These are phyloP conservation scores for Ramichloridium luteum DNA, from an alignment of 2,329 filamentous ascomycete genomes.

Conservation along the genomic window DNA sequence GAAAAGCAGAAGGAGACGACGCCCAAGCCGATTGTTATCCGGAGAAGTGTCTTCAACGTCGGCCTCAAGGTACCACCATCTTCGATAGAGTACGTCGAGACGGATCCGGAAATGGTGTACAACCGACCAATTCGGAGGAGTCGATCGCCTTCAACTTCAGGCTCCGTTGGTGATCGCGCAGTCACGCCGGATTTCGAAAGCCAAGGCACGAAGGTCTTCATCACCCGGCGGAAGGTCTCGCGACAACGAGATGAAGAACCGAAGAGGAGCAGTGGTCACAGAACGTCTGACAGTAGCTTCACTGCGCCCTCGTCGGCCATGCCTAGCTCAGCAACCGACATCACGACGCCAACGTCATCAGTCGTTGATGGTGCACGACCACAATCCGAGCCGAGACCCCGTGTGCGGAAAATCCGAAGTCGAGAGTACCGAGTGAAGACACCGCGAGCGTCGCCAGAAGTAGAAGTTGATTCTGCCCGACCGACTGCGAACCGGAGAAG, in stretches of 20 bases:
- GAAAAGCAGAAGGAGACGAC: conserved; percentile 17
- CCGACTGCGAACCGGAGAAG: conserved; percentile 6
- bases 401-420: conserved; percentile 6
- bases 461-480: conserved; percentile 5
- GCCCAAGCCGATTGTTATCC: conserved; percentile 20
- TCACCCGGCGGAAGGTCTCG: conserved; percentile 20
- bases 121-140: conserved; percentile 1
- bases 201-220: conserved; percentile 23
- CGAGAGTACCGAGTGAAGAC: conserved; percentile 7
- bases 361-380: conserved; percentile 10
- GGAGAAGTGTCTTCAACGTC: conserved; percentile 21
- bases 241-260: conserved; percentile 6
- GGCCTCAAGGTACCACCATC: conserved; percentile 24
- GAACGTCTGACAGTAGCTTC: conserved; percentile 19
- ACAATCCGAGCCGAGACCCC: conserved; percentile 12
- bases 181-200: conserved; percentile 21
- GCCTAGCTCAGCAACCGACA: conserved; percentile 20
- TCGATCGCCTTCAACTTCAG: conserved; percentile 15
- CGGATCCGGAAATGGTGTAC: conserved; percentile 5
- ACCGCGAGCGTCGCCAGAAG: conserved; percentile 5
- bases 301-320: conserved; percentile 17
- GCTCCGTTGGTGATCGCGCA: conserved; percentile 13
- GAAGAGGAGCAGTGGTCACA: conserved; percentile 8
- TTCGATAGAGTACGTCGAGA: conserved; percentile 19
- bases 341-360: conserved; percentile 19